These are phyloP conservation scores for Casuarina equisetifolia DNA, from an alignment of 306 rosid genomes.

Conservation along the genomic window DNA sequence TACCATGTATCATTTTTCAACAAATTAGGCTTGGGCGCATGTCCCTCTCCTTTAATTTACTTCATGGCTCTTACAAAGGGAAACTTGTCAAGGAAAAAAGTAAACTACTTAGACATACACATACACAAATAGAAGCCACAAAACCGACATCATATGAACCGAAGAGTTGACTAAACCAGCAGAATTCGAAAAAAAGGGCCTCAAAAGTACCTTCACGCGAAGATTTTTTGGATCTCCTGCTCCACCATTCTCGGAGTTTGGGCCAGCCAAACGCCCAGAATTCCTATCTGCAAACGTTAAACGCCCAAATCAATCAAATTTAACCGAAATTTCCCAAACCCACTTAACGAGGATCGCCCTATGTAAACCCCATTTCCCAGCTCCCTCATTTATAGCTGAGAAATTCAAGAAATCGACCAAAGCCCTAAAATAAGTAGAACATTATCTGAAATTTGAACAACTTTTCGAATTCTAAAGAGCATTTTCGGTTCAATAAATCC, in stretches of 20 bases:
- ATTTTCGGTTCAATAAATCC: not conserved
- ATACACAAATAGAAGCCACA: not conserved
- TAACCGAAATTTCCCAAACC: slow-evolving; percentile 27
- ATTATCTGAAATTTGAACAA: not conserved
- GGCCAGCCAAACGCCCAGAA: slow-evolving; percentile 59
- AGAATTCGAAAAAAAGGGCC: not conserved
- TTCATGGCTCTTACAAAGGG: not conserved
- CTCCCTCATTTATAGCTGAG: slow-evolving; percentile 15
- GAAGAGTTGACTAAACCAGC: not conserved
- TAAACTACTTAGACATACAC: too few species aligned
- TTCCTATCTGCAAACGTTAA: slow-evolving; percentile 62
- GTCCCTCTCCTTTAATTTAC: not conserved
- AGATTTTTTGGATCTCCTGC: slow-evolving; percentile 81
- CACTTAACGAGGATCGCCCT: not conserved
- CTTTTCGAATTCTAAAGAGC: not conserved
- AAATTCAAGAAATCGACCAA: slow-evolving; percentile 15
- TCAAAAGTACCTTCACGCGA: slow-evolving; percentile 71
- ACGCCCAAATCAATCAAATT: slow-evolving; percentile 20
- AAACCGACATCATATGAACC: not conserved
- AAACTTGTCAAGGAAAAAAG: not conserved
- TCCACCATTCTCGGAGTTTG: slow-evolving; percentile 58
- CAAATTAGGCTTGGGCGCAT: not conserved
- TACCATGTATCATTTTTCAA: not conserved
- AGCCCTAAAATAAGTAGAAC: not conserved
- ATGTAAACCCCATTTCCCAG: not conserved